Evolutionary conservation across 495 filamentous ascomycete genomes (phyloP), one percentile per base, ranked within the genome.

Genomic region (Penicillium atrosanguineum): DNA sequence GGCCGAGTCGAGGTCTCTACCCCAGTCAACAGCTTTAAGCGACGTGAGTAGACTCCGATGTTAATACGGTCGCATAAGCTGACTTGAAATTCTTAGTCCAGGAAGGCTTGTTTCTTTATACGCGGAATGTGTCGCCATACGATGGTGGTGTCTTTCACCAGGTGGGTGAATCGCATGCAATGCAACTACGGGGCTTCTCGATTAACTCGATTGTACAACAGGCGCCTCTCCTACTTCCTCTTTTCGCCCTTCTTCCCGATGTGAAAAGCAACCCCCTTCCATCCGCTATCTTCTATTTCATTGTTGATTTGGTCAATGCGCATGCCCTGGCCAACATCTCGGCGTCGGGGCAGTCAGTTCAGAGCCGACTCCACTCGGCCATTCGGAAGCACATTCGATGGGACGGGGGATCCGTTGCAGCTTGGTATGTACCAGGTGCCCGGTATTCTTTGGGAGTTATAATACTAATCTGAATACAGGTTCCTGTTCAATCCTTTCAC

Each of bases 71-170:
- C n/a, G 29, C 20, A 46, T n/a, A 41, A 37, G 21, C 47, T 61
- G 46, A 55, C 21, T 40, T 12, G 51, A 8, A 9, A 39, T 23
- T 0, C 20, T n/a, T 39, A 96, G 91, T 98, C 46, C 91, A 97
- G 73, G 94, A 98, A 75, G 94, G 94, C 26, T 77, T 98, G 43
- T 97, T 95, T 64, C 84, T 98, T 4, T 97, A 97, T 64, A 92
- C 87, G 48, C 90, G 92, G 62, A 94, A 96, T 79, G 89, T 97
- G 23, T 97, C 91, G 45, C 94, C 94, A 0, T 98, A 97, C 70
- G 92, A 98, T 70, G 94, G 94, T 51, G 94, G 94, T 53, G 90
- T 97, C 68, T 98, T 90, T 71, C 91, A 98, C 75, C 94, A 98
- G 74, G 87, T 87, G 71, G 46, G 67, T 43, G 19, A 21, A 40